Percentiles rank a stretch among this genome's conserved stretches.
Conservation (phyloP, 1,139 yeast genomes). For the Geotrichum aggregatum region DNA sequence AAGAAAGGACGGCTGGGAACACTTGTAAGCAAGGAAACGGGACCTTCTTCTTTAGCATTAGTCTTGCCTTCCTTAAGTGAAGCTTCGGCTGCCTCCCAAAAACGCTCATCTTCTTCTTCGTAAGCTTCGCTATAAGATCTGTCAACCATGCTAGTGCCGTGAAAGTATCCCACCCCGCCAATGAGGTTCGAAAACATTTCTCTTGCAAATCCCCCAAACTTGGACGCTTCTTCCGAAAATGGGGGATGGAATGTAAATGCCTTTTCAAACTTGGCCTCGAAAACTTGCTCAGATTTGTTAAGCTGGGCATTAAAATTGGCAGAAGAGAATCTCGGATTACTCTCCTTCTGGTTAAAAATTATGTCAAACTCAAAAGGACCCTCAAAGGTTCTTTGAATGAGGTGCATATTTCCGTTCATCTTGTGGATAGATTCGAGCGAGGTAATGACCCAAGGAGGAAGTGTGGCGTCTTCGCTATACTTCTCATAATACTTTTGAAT, state of each 20-base stretch:
- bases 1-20: constrained; percentile 93
- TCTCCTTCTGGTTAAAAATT: constrained; percentile 47
- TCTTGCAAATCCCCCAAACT: constrained; percentile 60
- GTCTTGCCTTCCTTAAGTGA: constrained; percentile 24
- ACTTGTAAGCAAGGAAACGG: constrained; percentile 63
- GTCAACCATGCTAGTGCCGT: constrained; percentile 86
- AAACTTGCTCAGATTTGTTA: constrained; percentile 39
- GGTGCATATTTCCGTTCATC: constrained; percentile 74
- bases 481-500: constrained; percentile 47
- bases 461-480: constrained; percentile 35
- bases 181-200: constrained; percentile 75
- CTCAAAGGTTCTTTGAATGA: constrained; percentile 66
- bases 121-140: constrained; percentile 65
- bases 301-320: constrained; percentile 43
- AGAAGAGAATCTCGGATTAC: constrained; percentile 36
- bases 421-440: constrained; percentile 56
- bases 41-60: constrained; percentile 32
- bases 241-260: constrained; percentile 57
- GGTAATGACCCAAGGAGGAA: constrained; percentile 43
- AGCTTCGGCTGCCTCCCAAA: constrained; percentile 34
- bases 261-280: constrained; percentile 54
- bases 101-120: constrained; percentile 44
- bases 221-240: constrained; percentile 42
- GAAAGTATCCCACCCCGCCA: constrained; percentile 86
- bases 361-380: constrained; percentile 79